A percentile compares a stretch with the other conserved stretches of the same genome.
phyloP scores from a whole-genome alignment of 176 grass and related monocot species.

The Aegilops tauschii region DNA sequence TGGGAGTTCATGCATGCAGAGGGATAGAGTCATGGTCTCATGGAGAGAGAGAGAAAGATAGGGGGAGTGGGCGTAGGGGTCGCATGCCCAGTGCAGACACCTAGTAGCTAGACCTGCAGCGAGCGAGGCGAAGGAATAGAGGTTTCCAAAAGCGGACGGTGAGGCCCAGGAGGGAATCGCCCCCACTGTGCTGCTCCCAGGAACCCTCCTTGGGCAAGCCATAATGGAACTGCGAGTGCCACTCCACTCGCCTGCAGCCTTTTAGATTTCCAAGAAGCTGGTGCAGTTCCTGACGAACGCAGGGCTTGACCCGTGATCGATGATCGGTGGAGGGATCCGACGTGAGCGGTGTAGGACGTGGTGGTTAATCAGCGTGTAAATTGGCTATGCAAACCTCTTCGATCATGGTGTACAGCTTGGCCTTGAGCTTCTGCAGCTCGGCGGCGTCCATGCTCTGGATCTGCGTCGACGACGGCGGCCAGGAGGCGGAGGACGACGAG shows the following conservation, averaged over 20 bases:
- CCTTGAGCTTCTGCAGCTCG: constrained; percentile 74
- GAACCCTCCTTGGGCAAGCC: constrained; percentile 46
- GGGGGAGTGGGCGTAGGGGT: background rate
- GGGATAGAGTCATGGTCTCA: background rate
- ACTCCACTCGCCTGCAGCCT: constrained; percentile 10
- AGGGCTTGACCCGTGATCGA: background rate
- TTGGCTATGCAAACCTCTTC: constrained; percentile 59
- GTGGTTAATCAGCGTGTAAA: background rate
- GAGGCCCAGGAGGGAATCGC: constrained; percentile 53
- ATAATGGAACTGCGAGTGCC: constrained; percentile 52
- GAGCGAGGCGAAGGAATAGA: constrained; percentile 50
- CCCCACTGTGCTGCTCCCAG: constrained; percentile 50
- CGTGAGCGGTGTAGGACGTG: background rate
- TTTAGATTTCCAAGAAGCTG: constrained; percentile 32
- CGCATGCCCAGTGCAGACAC: constrained; percentile 35
- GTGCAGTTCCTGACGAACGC: background rate
- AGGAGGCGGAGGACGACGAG: constrained; percentile 40
- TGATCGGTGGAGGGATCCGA: background rate
- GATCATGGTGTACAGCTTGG: constrained; percentile 71
- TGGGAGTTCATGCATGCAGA: constrained; percentile 20
- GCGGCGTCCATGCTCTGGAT: constrained; percentile 54
- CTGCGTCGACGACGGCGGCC: constrained; percentile 33
- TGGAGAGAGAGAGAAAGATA: constrained; percentile 2
- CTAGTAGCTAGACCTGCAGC: constrained; percentile 26
- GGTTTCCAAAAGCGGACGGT: constrained; percentile 68